Base-by-base conservation (phyloP, 148 eudicot species). In the Cornus suecica region DNA sequence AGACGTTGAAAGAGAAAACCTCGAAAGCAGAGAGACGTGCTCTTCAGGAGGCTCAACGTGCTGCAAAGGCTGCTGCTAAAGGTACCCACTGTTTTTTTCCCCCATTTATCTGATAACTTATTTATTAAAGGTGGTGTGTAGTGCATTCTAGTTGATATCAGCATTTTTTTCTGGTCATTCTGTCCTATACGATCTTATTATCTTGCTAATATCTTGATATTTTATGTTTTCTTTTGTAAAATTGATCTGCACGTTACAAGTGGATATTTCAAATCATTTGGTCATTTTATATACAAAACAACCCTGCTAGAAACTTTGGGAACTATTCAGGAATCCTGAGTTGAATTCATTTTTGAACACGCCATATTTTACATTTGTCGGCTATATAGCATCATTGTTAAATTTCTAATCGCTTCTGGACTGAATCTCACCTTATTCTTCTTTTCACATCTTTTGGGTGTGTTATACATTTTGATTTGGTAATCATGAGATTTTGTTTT, bases 11-110 rank as follows among this genome's bases (percentile, higher is more conserved):
- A 84, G 94, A 91, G 81, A 95, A 89, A 79, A 79, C 89, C 48
- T 92, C 99, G 1, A 95, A 92, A 83, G 97, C 99, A 26, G 99
- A 95, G 77, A 87, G 99, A 61, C 91, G 99, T 82, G 93, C 99
- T 61, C 84, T 89, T 78, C 99, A 95, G 80, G 99, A 95, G 79
- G 87, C 97, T 67, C 97, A 92, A 77, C 83, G 97, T 81, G 94
- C 99, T 87, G 99, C 96, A 64, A 94, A 94, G 80, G 92, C 92
- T 83, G 90, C 96, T 75, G 85, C 94, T 9, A 94, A 89, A 92
- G 96, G 99, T 90, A 68, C 58, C 25, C 71, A 25, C 41, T 16
- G 20, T 31, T 22, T 60, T 37, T 60, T 22, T 25, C 23, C 25
- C 18, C 51, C 67, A 61, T 45, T 74, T n/a, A n/a, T n/a, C 29